Conservation (phyloP, 306 rosid species). For the Fragaria nilgerrensis region DNA sequence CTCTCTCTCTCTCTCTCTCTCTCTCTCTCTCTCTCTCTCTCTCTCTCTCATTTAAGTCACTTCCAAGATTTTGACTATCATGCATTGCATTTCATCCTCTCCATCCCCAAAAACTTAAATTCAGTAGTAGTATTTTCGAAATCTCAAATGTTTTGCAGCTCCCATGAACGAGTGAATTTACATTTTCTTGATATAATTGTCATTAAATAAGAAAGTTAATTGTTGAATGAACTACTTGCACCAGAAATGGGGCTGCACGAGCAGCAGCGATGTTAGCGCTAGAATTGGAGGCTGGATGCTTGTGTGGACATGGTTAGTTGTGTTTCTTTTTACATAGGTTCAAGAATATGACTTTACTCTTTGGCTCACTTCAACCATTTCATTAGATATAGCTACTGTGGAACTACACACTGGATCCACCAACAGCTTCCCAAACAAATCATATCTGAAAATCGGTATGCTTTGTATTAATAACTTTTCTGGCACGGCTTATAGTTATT, state of each 20-base stretch:
- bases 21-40: no score
- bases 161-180: not conserved
- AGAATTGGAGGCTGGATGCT: constrained; percentile 75
- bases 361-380: not conserved
- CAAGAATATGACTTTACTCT: not conserved
- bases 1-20: no score
- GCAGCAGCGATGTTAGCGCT: constrained; percentile 88
- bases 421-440: constrained; percentile 92
- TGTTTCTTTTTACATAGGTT: not conserved
- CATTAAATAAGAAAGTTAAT: not conserved
- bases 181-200: constrained; percentile 7
- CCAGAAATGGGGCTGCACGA: constrained; percentile 93
- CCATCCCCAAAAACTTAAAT: not conserved
- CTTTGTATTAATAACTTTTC: constrained; percentile 10
- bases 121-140: not conserved
- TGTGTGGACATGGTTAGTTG: constrained; percentile 75
- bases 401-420: constrained; percentile 92
- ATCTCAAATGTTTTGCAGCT: not conserved
- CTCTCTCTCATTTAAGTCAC: not conserved
- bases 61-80: not conserved
- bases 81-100: not conserved
- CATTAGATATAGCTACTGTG: constrained; percentile 57
- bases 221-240: constrained; percentile 27
- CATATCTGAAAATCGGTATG: constrained; percentile 86
- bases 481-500: not conserved